Evolutionary conservation across 164 flowering plant genomes (phyloP), one percentile per base, ranked within the genome.

Genomic region (Protea cynaroides): DNA sequence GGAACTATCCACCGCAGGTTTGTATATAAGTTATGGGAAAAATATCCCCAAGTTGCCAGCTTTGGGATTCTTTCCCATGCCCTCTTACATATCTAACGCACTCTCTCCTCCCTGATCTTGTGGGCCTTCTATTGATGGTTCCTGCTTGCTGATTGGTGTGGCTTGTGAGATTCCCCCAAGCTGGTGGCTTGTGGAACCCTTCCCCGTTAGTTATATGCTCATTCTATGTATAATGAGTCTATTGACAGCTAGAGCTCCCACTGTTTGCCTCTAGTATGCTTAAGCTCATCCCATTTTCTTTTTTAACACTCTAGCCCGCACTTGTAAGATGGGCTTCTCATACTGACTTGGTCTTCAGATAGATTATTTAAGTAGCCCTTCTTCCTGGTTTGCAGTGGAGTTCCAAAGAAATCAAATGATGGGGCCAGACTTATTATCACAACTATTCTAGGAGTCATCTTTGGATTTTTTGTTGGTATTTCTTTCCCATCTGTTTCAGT

Each of bases 381-480:
- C 22, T 59, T 34, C 54, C 68, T 43, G 64, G 9, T 72, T 56
- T 75, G 67, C 92, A 88, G 97, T 71, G 89, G 85, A 58, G 74
- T 58, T 62, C 23, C 54, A 24, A 89, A 74, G 58, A 84, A 72
- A 67, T 74, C 95, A 51, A 84, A 81, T 74, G 96, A 83, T 14
- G 67, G 79, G 60, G 81, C 82, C 18, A 83, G 89, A 69, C 72
- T 89, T 40, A 36, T 94, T 29, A 54, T 86, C 18, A 76, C 89
- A 24, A 82, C 93, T 37, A 71, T 89, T 58, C 55, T 91, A 64
- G 98, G 97, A 66, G 71, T 89, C 38, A 71, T 85, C 5, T 77
- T 89, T 79, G 98, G 98, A 36, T 89, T 84, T 74, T 80, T 89
- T 69, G 40, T 90, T 64, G 97, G 98, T 51, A 64, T 83, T 69